Conservation (phyloP, 805 yeast genomes). For the Barnettozyma pratensis region DNA sequence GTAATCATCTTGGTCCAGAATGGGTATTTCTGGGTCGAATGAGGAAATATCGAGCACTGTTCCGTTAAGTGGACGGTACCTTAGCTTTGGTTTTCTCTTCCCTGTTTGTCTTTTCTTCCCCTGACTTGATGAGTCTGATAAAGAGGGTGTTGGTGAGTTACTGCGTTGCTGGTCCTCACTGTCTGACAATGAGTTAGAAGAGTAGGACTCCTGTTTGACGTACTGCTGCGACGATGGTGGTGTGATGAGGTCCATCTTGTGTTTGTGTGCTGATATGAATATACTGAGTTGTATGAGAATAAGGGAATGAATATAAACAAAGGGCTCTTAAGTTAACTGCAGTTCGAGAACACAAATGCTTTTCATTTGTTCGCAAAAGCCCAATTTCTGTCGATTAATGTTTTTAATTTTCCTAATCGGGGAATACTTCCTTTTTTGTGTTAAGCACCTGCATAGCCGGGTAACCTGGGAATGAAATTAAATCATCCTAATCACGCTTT, state of each 20-base stretch:
- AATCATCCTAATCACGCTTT: too few species aligned
- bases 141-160: background rate
- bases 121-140: background rate
- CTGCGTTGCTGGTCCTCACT: background rate
- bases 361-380: background rate
- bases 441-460: background rate
- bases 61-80: slow-evolving; percentile 42
- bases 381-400: slow-evolving; percentile 6
- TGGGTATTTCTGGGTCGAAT: slow-evolving; percentile 21
- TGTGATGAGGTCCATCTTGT: slow-evolving; percentile 19
- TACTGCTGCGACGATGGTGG: slow-evolving; percentile 25
- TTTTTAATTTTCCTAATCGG: slow-evolving; percentile 21
- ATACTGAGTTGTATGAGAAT: background rate
- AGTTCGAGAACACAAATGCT: too few species aligned
- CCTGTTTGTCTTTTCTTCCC: background rate
- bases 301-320: background rate
- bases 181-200: background rate
- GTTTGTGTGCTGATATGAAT: background rate
- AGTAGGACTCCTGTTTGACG: background rate
- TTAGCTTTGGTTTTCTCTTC: slow-evolving; percentile 40
- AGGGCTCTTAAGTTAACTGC: background rate
- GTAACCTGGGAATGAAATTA: background rate
- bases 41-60: slow-evolving; percentile 35
- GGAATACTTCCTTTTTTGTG: slow-evolving; percentile 11
- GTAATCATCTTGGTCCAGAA: slow-evolving; percentile 29